phyloP scores from a whole-genome alignment of 305 asterid genomes.

The Stenogyne calaminthoides region DNA sequence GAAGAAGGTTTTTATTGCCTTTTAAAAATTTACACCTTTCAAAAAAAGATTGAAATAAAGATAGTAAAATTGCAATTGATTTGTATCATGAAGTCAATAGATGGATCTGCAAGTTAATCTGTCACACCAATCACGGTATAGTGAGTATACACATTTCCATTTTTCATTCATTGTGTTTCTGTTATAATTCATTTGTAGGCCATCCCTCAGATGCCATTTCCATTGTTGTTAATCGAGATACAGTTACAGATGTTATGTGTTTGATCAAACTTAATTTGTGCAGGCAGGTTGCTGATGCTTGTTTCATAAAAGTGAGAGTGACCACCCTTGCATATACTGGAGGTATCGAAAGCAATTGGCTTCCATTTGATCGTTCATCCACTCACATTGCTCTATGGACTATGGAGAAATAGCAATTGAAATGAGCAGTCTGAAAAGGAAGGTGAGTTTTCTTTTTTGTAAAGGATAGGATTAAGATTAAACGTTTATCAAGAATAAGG shows the following conservation, averaged over 20 bases:
- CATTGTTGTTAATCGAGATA: neutral
- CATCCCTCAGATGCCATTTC: neutral
- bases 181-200: neutral
- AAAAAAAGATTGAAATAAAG: too few species aligned
- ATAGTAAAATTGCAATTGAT: too few species aligned
- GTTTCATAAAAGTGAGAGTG: neutral
- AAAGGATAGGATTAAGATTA: neutral
- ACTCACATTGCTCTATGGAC: neutral
- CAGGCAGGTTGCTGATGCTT: conserved; percentile 20
- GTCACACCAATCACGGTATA: too few species aligned
- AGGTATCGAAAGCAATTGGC: neutral
- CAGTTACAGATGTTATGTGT: neutral
- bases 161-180: neutral
- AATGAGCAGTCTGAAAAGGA: neutral
- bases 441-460: neutral
- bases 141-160: too few species aligned
- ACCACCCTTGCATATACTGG: neutral
- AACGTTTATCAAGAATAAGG: neutral
- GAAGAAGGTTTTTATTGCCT: neutral
- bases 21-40: neutral
- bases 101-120: too few species aligned
- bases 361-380: conserved; percentile 14
- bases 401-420: neutral
- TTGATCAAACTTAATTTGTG: neutral
- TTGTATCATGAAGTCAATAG: too few species aligned